These are phyloP conservation scores for Dipteronia sinensis DNA, from an alignment of 345 rosid species.

Conservation along the genomic window DNA sequence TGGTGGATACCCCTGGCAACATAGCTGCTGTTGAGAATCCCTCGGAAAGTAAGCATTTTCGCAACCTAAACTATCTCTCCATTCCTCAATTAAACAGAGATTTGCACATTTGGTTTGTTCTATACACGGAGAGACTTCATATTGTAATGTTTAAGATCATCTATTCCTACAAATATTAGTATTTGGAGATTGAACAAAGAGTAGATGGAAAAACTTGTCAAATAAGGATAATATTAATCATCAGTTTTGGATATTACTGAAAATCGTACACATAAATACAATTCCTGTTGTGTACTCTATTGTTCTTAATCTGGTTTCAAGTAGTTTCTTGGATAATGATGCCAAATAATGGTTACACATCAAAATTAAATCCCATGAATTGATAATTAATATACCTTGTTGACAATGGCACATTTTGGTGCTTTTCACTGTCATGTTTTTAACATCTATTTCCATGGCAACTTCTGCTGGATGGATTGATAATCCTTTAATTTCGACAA, in stretches of 20 bases:
- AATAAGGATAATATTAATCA: neutral
- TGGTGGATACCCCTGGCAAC: constrained; percentile 45
- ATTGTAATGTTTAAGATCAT: neutral
- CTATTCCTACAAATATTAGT: too few relatives aligned
- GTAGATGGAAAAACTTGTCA: neutral
- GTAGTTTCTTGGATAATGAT: neutral
- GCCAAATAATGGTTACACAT: neutral
- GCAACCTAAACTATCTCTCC: neutral
- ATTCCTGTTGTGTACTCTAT: neutral
- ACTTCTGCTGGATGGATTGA: neutral
- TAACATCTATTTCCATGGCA: neutral
- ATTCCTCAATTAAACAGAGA: neutral
- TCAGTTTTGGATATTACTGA: neutral
- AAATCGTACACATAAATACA: neutral
- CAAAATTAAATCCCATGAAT: neutral
- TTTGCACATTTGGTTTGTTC: neutral
- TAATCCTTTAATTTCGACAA: neutral
- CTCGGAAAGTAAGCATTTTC: constrained; percentile 35
- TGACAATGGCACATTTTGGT: constrained; percentile 3
- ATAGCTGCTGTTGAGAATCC: constrained; percentile 24
- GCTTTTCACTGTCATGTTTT: neutral
- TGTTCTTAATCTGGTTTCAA: too few relatives aligned
- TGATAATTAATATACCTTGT: neutral
- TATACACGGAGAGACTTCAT: neutral
- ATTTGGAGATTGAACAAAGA: too few relatives aligned